phyloP scores from a whole-genome alignment of 2,329 filamentous ascomycete species.

The Exophiala bonariae region DNA sequence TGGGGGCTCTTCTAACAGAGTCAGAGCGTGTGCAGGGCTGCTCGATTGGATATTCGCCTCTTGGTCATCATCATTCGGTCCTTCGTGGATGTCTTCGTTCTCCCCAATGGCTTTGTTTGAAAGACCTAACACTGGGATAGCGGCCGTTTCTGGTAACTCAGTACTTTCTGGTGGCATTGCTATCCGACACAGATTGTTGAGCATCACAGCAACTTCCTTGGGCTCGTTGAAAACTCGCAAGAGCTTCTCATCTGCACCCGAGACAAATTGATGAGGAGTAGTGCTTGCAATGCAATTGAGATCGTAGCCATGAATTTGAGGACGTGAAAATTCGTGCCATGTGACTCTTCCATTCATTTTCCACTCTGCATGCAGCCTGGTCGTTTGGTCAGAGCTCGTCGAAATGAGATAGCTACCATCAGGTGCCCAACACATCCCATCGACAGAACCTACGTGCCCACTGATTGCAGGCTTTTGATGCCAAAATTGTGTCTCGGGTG shows the following conservation, averaged over 20 bases:
- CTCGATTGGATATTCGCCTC: constrained; percentile 46
- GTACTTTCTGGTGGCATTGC: constrained; percentile 34
- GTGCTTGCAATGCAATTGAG: constrained; percentile 88
- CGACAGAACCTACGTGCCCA: constrained; percentile 81
- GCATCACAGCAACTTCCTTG: constrained; percentile 73
- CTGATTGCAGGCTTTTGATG: constrained; percentile 72
- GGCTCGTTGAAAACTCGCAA: constrained; percentile 92
- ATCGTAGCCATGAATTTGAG: constrained; percentile 97
- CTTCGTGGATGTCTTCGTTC: constrained; percentile 37
- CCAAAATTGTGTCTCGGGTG: constrained; percentile 67
- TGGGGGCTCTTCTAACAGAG: constrained; percentile 72
- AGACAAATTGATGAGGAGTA: constrained; percentile 75
- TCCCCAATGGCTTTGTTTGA: constrained; percentile 88
- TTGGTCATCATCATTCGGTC: constrained; percentile 36
- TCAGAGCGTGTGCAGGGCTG: constrained; percentile 50
- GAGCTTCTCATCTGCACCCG: constrained; percentile 96
- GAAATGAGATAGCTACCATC: constrained; percentile 83
- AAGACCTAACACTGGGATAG: constrained; percentile 90
- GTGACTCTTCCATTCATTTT: constrained; percentile 53
- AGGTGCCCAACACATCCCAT: constrained; percentile 79
- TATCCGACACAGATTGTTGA: constrained; percentile 68
- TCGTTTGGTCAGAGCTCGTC: constrained; percentile 90
- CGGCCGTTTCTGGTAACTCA: constrained; percentile 78
- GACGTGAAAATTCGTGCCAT: constrained; percentile 95
- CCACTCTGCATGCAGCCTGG: constrained; percentile 83